A percentile compares a stretch with the other conserved stretches of the same genome.
Evolutionary conservation across 345 rosid genomes (phyloP).

Genomic region (Eucalyptus pumila): DNA sequence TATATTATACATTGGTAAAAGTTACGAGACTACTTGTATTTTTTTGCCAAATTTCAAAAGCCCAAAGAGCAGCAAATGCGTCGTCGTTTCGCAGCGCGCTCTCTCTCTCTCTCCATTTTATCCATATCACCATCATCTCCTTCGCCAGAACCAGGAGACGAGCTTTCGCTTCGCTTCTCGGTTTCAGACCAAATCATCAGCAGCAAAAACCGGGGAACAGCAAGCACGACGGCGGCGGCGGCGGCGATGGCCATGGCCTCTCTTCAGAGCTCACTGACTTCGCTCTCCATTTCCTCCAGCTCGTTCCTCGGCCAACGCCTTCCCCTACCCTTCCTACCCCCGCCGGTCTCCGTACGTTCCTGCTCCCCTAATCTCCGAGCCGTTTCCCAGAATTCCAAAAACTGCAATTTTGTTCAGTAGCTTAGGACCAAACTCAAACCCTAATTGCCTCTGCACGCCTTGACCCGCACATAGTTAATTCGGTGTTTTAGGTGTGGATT

Average conservation of each 20-base stretch:
- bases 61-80: not conserved
- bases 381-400: not conserved
- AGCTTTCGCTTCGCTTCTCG: no score
- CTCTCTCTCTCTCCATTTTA: not conserved
- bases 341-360: constrained; percentile 22
- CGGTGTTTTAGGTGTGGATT: not conserved
- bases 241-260: constrained; percentile 37
- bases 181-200: not conserved
- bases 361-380: not conserved
- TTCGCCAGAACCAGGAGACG: not conserved
- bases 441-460: not conserved
- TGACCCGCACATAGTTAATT: not conserved
- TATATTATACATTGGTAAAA: no score
- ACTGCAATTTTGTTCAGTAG: not conserved
- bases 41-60: not conserved
- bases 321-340: constrained; percentile 19
- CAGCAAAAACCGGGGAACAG: constrained; percentile 2
- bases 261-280: constrained; percentile 61
- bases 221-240: constrained; percentile 18
- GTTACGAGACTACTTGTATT: fast-evolving
- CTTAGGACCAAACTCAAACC: not conserved
- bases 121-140: not conserved
- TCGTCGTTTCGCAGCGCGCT: not conserved
- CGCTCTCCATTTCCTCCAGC: constrained; percentile 46
- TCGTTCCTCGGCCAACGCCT: constrained; percentile 72